Conservation (phyloP, 2,329 filamentous ascomycete genomes). For the Daldinia eschscholtzii region DNA sequence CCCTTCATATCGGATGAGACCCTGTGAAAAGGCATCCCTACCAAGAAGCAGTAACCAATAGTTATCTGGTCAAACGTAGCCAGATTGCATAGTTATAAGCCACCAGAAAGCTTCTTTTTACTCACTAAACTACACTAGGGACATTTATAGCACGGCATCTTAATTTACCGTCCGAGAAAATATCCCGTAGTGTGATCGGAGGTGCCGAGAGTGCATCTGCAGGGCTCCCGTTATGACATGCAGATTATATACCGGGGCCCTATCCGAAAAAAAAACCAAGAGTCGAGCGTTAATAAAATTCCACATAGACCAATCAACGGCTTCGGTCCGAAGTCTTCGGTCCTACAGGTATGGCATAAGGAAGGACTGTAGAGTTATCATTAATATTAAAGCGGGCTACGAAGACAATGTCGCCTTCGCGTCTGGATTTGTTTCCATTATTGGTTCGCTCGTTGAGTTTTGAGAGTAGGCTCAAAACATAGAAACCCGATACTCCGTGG, state of each 20-base stretch:
- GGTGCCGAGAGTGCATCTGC: conserved; percentile 15
- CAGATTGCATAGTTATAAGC: neutral
- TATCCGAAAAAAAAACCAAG: conserved; percentile 18
- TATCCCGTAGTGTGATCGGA: conserved; percentile 17
- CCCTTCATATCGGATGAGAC: neutral
- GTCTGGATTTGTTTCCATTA: conserved; percentile 8
- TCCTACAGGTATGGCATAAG: conserved; percentile 22
- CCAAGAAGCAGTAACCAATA: neutral
- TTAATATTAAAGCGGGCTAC: neutral
- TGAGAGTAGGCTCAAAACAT: neutral
- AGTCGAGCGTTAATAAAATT: conserved; percentile 16
- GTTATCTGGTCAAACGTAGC: neutral
- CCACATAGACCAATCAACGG: neutral
- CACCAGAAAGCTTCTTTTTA: neutral
- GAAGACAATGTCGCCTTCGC: conserved; percentile 8
- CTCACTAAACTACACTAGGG: neutral
- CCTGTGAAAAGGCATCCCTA: neutral
- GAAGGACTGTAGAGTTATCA: neutral
- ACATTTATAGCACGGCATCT: neutral
- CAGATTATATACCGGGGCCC: conserved; percentile 21
- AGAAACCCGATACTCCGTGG: conserved; percentile 28
- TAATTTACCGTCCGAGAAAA: neutral
- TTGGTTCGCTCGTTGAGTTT: neutral
- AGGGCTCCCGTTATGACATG: conserved; percentile 17
- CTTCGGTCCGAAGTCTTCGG: conserved; percentile 40